Evolutionary conservation across 129 eudicot genomes (phyloP).

Genomic region (Helianthus annuus): DNA sequence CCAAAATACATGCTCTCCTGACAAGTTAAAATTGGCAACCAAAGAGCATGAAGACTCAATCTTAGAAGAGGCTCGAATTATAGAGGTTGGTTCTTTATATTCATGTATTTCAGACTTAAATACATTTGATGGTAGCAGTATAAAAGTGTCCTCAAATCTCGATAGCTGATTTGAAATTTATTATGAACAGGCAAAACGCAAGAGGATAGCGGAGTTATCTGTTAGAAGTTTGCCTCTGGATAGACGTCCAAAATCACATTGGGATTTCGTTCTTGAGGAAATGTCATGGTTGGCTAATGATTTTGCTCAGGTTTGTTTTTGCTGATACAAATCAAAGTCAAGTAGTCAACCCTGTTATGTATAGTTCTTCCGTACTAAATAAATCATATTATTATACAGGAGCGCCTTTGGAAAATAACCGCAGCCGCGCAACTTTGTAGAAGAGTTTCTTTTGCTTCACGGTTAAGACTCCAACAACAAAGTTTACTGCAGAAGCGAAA

Average conservation of each 20-base stretch:
- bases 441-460: slow-evolving; percentile 56
- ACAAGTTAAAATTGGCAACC: slow-evolving; percentile 34
- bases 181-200: slow-evolving; percentile 73
- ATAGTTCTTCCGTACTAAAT: not conserved
- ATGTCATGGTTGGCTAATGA: slow-evolving; percentile 99
- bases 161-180: slow-evolving; percentile 31
- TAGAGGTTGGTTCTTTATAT: slow-evolving; percentile 60
- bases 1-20: slow-evolving; percentile 44
- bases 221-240: slow-evolving; percentile 39
- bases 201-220: slow-evolving; percentile 83
- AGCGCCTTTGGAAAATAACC: slow-evolving; percentile 85
- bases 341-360: not conserved
- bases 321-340: slow-evolving; percentile 15
- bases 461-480: slow-evolving; percentile 49
- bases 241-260: slow-evolving; percentile 62
- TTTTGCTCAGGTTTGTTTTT: slow-evolving; percentile 85
- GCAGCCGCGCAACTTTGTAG: slow-evolving; percentile 72
- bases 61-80: slow-evolving; percentile 77
- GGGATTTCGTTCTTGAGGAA: slow-evolving; percentile 96
- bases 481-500: slow-evolving; percentile 39
- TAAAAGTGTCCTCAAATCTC: not conserved
- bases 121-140: slow-evolving; percentile 8
- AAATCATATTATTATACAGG: slow-evolving; percentile 46
- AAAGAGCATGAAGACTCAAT: slow-evolving; percentile 82
- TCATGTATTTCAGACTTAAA: slow-evolving; percentile 9